These are phyloP conservation scores for Penicillium sclerotiorum DNA, from an alignment of 2,329 filamentous ascomycete species.

Conservation along the genomic window DNA sequence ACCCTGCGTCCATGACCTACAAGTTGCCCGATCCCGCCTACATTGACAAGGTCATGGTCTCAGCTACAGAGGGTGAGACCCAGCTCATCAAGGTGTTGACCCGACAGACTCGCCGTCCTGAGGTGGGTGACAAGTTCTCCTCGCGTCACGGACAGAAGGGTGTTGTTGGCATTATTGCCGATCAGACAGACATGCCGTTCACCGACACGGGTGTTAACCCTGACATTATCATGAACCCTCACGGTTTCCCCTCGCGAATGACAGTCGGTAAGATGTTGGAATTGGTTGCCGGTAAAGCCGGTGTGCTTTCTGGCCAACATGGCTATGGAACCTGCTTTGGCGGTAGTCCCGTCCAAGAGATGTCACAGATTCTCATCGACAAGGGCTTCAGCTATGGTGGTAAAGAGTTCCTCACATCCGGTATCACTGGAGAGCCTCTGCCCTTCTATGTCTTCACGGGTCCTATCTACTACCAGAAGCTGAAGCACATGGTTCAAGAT, in stretches of 20 bases:
- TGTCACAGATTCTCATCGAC: conserved; percentile 80
- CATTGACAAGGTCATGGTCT: conserved; percentile 95
- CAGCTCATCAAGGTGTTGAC: conserved; percentile 92
- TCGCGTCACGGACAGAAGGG: conserved; percentile 98
- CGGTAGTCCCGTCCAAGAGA: conserved; percentile 82
- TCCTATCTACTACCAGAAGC: conserved; percentile 98
- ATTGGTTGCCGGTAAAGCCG: conserved; percentile 90
- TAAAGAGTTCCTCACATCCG: conserved; percentile 94
- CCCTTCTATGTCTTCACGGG: conserved; percentile 98
- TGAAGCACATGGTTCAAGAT: conserved; percentile 99
- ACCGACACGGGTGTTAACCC: conserved; percentile 87
- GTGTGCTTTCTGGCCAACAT: conserved; percentile 78
- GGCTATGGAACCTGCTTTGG: conserved; percentile 90
- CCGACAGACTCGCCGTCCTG: conserved; percentile 90
- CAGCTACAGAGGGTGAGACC: conserved; percentile 82
- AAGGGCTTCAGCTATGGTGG: conserved; percentile 95
- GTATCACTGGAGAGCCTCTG: conserved; percentile 90
- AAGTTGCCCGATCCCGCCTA: conserved; percentile 82
- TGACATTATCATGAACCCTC: conserved; percentile 99
- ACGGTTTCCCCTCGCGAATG: conserved; percentile 99
- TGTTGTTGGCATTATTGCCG: conserved; percentile 93
- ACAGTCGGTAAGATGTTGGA: conserved; percentile 98
- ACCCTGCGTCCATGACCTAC: conserved; percentile 64
- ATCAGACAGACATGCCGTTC: conserved; percentile 97
- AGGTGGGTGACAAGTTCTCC: conserved; percentile 97